Conservation (phyloP, 2,329 filamentous ascomycete genomes). For the Trichoderma atrobrunneum region DNA sequence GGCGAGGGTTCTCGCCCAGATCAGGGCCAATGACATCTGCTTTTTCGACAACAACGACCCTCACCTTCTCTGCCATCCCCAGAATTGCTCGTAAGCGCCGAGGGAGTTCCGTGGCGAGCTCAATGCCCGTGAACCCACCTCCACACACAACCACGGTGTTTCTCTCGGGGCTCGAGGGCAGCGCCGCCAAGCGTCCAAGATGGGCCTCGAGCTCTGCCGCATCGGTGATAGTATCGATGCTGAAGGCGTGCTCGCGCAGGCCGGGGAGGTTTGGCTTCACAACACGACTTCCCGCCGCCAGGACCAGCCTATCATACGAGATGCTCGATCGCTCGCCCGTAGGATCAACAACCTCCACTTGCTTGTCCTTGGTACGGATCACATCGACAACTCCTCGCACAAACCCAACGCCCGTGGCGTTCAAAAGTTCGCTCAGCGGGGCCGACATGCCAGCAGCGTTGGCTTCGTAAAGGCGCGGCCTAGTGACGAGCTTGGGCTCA, state of each 20-base stretch:
- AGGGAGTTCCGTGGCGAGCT: conserved; percentile 32
- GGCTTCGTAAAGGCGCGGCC: conserved; percentile 36
- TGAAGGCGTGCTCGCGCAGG: conserved; percentile 33
- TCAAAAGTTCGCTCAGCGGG: conserved; percentile 28
- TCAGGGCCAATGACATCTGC: conserved; percentile 31
- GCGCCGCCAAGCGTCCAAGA: conserved; percentile 26
- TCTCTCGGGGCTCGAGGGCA: conserved; percentile 27
- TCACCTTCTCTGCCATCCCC: conserved; percentile 12
- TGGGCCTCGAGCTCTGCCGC: conserved; percentile 31
- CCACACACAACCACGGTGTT: conserved; percentile 35
- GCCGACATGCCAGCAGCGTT: conserved; percentile 28
- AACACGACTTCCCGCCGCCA: conserved; percentile 36
- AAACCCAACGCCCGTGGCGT: conserved; percentile 28
- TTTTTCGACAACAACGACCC: conserved; percentile 30
- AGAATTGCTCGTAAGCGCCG: conserved; percentile 27
- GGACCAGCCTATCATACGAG: conserved; percentile 33
- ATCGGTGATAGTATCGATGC: conserved; percentile 31
- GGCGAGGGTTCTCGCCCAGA: conserved; percentile 33
- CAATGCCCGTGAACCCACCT: conserved; percentile 36
- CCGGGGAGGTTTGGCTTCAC: conserved; percentile 31
- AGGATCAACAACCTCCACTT: conserved; percentile 3
- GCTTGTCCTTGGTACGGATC: conserved; percentile 22
- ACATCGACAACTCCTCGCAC: conserved; percentile 26
- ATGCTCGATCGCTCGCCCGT: conserved; percentile 18
- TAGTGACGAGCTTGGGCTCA: conserved; percentile 31